Percentiles rank a stretch among this genome's conserved stretches.
These are phyloP conservation scores for Suillus alpinus DNA, from an alignment of 768 basidiomycete genomes.

Conservation along the genomic window DNA sequence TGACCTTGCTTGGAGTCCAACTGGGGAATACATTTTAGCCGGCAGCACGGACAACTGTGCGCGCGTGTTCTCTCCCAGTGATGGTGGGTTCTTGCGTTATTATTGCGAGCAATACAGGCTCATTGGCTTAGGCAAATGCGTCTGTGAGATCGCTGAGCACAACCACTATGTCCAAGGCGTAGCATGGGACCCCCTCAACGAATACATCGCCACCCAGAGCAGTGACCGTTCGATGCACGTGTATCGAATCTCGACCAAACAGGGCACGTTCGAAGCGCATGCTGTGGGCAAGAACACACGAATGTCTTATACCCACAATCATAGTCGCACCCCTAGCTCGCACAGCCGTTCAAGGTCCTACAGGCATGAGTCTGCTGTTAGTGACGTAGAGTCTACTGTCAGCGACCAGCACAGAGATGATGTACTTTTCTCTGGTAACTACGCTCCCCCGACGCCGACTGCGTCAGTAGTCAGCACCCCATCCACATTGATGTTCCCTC, in stretches of 20 bases:
- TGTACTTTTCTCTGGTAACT: constrained; percentile 25
- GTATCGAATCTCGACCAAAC: constrained; percentile 76
- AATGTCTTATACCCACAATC: constrained; percentile 56
- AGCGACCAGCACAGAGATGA: constrained; percentile 56
- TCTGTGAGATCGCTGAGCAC: constrained; percentile 91
- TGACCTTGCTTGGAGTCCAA: constrained; percentile 96
- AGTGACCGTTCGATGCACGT: constrained; percentile 96
- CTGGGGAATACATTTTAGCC: constrained; percentile 90
- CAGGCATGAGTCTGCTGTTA: constrained; percentile 69
- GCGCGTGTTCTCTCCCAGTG: constrained; percentile 70
- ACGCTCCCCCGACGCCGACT: constrained; percentile 58
- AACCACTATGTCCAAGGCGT: constrained; percentile 98
- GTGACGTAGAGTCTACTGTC: constrained; percentile 68
- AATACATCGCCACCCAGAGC: constrained; percentile 96
- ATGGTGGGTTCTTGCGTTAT: constrained; percentile 48
- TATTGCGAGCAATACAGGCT: constrained; percentile 1
- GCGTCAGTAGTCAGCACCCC: constrained; percentile 69
- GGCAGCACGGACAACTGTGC: constrained; percentile 97
- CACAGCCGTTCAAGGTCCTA: constrained; percentile 58
- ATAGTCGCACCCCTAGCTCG: constrained; percentile 67
- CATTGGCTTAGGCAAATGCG: constrained; percentile 63
- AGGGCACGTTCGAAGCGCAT: constrained; percentile 84
- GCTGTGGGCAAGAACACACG: constrained; percentile 87
- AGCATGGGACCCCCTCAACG: constrained; percentile 97
- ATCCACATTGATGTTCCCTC: constrained; percentile 44